Evolutionary conservation across 106 monocot species (phyloP), one percentile per base, ranked within the genome.

Genomic region (Phalaenopsis aphrodite): DNA sequence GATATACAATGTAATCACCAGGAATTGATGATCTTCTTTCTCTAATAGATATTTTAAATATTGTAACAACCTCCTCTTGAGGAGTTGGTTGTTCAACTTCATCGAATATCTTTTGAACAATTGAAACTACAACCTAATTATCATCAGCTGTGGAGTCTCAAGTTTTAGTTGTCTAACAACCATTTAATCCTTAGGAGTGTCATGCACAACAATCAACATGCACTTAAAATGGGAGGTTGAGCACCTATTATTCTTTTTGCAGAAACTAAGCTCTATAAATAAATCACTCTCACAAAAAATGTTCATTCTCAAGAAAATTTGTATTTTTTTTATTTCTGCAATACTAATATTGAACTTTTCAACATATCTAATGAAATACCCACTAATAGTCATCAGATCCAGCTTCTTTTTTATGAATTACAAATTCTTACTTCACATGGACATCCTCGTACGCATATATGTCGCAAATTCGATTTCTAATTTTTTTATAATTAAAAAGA

Each of bases 321-420:
- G 42, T 1, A 41, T 42, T 66, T 79, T 66, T 79, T 45, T 67
- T 46, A 46, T 18, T 48, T 79, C 42, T 0, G 68, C 10, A 19
- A 68, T 79, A 17, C 41, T 39, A 39, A 30, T 65, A 0, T 79
- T 68, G 15, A 56, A 67, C 46, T 24, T 45, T 36, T 79, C 39
- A 6, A 5, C 21, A 66, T 47, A 79, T 43, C 67, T 45, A 79
- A 67, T 79, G 45, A 79, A 79, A 58, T 41, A 68, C 23, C 8
- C 19, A 75, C 42, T 75, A 55, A 76, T 66, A 41, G 56, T 82
- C 75, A 14, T 76, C 1, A 1, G 18, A 14, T 82, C 24, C 11
- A 82, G 11, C 42, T 75, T 76, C 23, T 82, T 82, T 37, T 19
- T 75, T 81, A 10, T 72, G 58, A 41, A 55, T 81, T 56, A 61